Conservation (phyloP, 129 eudicot genomes). For the Flaveria robusta region DNA sequence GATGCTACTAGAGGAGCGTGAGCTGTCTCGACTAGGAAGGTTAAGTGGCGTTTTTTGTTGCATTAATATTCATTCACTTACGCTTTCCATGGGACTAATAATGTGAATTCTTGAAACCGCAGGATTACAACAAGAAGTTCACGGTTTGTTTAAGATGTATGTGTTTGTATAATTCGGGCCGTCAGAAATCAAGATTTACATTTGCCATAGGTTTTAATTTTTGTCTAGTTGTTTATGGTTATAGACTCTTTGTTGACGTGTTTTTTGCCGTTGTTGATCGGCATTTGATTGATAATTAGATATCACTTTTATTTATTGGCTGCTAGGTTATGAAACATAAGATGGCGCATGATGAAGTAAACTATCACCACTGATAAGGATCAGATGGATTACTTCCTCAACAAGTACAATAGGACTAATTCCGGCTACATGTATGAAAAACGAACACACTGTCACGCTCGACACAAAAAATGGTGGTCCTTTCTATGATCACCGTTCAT, state of each 20-base stretch:
- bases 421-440: no score
- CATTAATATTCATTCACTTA: not conserved
- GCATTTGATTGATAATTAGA: not conserved
- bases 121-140: constrained; percentile 53
- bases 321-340: not conserved
- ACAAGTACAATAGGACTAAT: no score
- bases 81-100: not conserved
- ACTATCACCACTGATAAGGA: no score
- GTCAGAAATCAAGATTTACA: constrained; percentile 11
- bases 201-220: not conserved
- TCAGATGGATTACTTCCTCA: no score
- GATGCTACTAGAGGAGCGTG: constrained; percentile 75
- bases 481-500: no score
- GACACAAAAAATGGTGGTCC: no score
- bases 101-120: constrained; percentile 30
- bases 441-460: no score
- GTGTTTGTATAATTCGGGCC: constrained; percentile 11
- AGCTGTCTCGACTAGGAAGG: constrained; percentile 86
- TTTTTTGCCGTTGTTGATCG: not conserved
- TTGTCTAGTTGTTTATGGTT: constrained; percentile 7
- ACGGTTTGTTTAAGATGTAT: constrained; percentile 31
- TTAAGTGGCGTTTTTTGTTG: constrained; percentile 16
- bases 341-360: no score
- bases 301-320: no score
- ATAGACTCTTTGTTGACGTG: not conserved